Evolutionary conservation across 73 alveolate species (phyloP).

Genomic region (Paramecium sexaurelia): DNA sequence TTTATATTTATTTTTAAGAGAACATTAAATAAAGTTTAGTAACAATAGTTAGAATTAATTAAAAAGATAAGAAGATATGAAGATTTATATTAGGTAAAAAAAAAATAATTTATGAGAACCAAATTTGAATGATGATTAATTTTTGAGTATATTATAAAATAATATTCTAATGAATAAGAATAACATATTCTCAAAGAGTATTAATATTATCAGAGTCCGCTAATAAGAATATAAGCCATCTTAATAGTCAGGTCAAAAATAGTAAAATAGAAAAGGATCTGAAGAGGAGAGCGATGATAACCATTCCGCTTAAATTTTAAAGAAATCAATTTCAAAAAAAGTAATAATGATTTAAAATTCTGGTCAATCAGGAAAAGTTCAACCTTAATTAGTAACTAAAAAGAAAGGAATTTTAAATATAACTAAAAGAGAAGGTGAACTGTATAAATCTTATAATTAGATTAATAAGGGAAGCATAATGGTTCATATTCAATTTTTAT

Average conservation of each 20-base stretch:
- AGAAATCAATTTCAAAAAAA: not conserved
- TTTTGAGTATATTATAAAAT: not conserved
- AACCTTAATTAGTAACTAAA: not conserved
- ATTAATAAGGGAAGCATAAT: not conserved
- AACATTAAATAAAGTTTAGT: no score
- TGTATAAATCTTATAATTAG: not conserved
- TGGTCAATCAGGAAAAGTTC: not conserved
- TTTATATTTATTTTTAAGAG: no score
- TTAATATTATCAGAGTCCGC: not conserved
- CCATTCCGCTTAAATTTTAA: not conserved
- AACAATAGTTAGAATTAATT: no score
- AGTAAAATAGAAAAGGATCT: not conserved
- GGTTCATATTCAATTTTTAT: slow-evolving; percentile 12
- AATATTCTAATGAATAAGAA: not conserved
- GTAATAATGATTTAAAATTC: not conserved
- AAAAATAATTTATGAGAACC: no score
- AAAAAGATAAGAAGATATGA: no score
- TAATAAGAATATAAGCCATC: not conserved
- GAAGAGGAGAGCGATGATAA: not conserved
- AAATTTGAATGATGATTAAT: not conserved
- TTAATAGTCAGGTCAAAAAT: not conserved
- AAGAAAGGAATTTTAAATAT: not conserved
- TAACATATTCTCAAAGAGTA: not conserved
- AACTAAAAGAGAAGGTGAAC: not conserved
- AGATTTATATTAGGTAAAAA: no score